A percentile compares a stretch with the other conserved stretches of the same genome.
Evolutionary conservation across 805 yeast species (phyloP).

Genomic region (Yarrowia sp.): DNA sequence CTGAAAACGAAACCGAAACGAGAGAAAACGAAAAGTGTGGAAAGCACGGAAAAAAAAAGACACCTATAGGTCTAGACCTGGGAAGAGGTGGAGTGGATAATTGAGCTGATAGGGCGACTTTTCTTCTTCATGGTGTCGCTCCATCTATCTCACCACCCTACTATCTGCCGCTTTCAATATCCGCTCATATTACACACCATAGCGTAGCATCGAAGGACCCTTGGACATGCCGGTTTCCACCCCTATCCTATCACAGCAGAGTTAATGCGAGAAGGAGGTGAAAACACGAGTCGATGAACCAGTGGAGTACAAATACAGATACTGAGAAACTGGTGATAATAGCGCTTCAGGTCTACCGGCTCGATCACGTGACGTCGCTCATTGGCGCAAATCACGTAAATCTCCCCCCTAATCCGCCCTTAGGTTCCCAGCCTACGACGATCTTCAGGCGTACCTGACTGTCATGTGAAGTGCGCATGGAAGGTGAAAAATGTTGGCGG

Average conservation of each 20-base stretch:
- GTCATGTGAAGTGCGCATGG: slow-evolving; percentile 29
- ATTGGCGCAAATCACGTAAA: background rate
- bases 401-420: background rate
- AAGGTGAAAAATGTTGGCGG: too few species aligned
- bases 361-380: slow-evolving; percentile 20
- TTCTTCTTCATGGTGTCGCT: too few species aligned
- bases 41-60: background rate
- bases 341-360: background rate
- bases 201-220: background rate
- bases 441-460: slow-evolving; percentile 33
- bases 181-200: background rate
- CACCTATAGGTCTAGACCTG: too few species aligned
- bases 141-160: background rate
- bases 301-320: too few species aligned
- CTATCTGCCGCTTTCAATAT: background rate
- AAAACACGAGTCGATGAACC: background rate
- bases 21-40: background rate
- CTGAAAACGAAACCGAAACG: background rate
- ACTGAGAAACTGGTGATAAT: background rate
- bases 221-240: background rate
- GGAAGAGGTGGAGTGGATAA: too few species aligned
- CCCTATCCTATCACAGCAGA: slow-evolving; percentile 24
- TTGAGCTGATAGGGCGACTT: too few species aligned
- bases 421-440: background rate
- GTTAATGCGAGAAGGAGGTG: slow-evolving; percentile 1